phyloP scores from a whole-genome alignment of 2,329 filamentous ascomycete species.

The Alternaria sp. region DNA sequence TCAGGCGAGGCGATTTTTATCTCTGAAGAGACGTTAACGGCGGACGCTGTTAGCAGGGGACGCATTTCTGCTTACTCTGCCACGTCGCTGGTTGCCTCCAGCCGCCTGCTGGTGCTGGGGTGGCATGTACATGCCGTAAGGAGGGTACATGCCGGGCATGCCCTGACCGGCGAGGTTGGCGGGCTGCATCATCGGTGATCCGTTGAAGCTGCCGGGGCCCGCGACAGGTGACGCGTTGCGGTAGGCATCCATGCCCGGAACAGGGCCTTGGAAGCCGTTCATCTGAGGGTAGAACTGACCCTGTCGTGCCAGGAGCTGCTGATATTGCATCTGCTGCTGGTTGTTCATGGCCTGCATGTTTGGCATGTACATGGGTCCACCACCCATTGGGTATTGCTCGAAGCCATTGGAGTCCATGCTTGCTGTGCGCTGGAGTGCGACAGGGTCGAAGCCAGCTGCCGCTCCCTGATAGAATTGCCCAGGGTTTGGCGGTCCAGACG shows the following conservation, averaged over 20 bases:
- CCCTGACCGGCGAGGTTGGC: slow-evolving; percentile 51
- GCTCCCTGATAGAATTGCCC: slow-evolving; percentile 48
- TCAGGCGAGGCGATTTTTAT: slow-evolving; percentile 21
- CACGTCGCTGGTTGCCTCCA: slow-evolving; percentile 59
- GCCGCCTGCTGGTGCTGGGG: slow-evolving; percentile 51
- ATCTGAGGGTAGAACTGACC: slow-evolving; percentile 55
- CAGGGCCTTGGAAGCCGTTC: slow-evolving; percentile 48
- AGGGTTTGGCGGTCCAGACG: slow-evolving; percentile 34
- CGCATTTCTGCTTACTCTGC: slow-evolving; percentile 56
- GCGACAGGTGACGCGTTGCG: slow-evolving; percentile 51
- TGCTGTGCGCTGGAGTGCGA: slow-evolving; percentile 53
- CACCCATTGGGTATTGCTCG: slow-evolving; percentile 52
- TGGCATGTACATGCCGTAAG: slow-evolving; percentile 60
- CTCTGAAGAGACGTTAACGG: slow-evolving; percentile 37
- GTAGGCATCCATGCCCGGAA: slow-evolving; percentile 53
- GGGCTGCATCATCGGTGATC: slow-evolving; percentile 57
- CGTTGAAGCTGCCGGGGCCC: slow-evolving; percentile 45
- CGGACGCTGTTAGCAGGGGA: slow-evolving; percentile 23
- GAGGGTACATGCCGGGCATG: slow-evolving; percentile 45
- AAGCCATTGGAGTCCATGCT: slow-evolving; percentile 59
- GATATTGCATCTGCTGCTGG: slow-evolving; percentile 63
- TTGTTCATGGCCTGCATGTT: slow-evolving; percentile 51
- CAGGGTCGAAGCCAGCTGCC: slow-evolving; percentile 49
- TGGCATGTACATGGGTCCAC: slow-evolving; percentile 44
- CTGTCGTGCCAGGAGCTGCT: slow-evolving; percentile 60